Evolutionary conservation across 768 basidiomycete species (phyloP).

Genomic region (Macrocybe gigantea): DNA sequence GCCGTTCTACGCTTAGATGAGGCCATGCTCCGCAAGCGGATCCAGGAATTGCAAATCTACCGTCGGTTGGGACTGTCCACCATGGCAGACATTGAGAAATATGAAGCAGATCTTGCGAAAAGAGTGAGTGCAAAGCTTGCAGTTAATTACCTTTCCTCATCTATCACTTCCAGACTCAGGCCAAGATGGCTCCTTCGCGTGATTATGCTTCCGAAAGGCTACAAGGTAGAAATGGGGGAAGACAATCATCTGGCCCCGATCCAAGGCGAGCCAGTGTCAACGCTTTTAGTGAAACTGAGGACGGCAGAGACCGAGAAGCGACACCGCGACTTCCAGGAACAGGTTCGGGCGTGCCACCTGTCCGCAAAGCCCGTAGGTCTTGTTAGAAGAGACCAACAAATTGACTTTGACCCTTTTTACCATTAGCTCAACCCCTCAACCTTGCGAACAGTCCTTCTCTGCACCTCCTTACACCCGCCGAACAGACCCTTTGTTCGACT

Average conservation of each 20-base stretch:
- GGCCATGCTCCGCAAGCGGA: constrained; percentile 77
- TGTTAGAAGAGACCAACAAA: neutral
- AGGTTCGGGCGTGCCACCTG: constrained; percentile 27
- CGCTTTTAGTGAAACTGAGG: neutral
- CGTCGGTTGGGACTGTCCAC: constrained; percentile 81
- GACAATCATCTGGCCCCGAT: constrained; percentile 53
- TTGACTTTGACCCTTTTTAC: constrained; percentile 3
- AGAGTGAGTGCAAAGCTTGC: constrained; percentile 44
- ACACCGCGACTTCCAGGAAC: constrained; percentile 45
- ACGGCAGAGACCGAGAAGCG: constrained; percentile 48
- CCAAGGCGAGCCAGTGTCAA: constrained; percentile 33
- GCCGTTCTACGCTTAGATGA: constrained; percentile 54
- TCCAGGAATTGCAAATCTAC: constrained; percentile 88
- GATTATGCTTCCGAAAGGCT: constrained; percentile 50
- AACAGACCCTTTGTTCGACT: constrained; percentile 83
- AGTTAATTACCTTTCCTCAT: neutral
- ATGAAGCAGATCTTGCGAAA: constrained; percentile 67
- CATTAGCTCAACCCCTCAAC: constrained; percentile 63
- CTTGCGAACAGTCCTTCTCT: constrained; percentile 86
- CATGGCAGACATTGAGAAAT: constrained; percentile 86
- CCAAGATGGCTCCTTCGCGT: constrained; percentile 49
- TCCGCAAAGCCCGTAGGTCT: constrained; percentile 39
- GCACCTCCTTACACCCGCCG: constrained; percentile 82
- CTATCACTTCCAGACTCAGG: constrained; percentile 41
- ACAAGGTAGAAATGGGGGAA: constrained; percentile 43